These are phyloP conservation scores for Isoetes taiwanensis DNA, from an alignment of 75 land plant species.

Conservation along the genomic window DNA sequence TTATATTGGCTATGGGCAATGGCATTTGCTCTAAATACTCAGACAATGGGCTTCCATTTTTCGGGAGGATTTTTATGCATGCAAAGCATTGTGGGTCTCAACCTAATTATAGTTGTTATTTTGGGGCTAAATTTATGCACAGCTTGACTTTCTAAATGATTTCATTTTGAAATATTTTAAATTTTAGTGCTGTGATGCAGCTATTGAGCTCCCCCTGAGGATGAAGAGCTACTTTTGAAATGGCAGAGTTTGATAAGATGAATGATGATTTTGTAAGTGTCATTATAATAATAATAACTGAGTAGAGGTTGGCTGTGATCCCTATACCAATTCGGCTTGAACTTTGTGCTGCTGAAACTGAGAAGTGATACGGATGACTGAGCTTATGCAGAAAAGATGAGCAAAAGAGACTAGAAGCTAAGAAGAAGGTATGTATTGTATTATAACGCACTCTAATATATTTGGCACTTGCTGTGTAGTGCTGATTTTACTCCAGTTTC, in stretches of 20 bases:
- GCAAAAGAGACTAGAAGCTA: conserved; percentile 52
- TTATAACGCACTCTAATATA: background rate
- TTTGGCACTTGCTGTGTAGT: background rate
- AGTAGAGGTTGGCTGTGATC: background rate
- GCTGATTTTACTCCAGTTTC: background rate
- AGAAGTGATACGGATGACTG: conserved; percentile 44
- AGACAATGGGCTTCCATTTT: too few species aligned
- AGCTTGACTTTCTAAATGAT: too few species aligned
- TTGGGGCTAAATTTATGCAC: too few species aligned
- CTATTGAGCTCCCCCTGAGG: conserved; percentile 44
- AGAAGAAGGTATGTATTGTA: conserved; percentile 45
- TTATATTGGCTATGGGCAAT: too few species aligned
- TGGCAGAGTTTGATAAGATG: conserved; percentile 55
- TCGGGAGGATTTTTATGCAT: too few species aligned
- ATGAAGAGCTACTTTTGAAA: conserved; percentile 45
- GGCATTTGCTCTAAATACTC: too few species aligned
- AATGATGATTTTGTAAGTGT: conserved; percentile 57
- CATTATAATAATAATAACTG: background rate
- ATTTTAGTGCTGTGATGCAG: conserved; percentile 14
- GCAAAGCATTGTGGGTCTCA: too few species aligned
- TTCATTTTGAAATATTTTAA: background rate
- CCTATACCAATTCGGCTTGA: background rate
- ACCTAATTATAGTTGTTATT: too few species aligned
- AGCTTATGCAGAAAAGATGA: conserved; percentile 43
- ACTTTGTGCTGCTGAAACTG: conserved; percentile 33